These are phyloP conservation scores for Nothophaeocryptopus gaeumannii DNA, from an alignment of 2,329 filamentous ascomycete species.

Conservation along the genomic window DNA sequence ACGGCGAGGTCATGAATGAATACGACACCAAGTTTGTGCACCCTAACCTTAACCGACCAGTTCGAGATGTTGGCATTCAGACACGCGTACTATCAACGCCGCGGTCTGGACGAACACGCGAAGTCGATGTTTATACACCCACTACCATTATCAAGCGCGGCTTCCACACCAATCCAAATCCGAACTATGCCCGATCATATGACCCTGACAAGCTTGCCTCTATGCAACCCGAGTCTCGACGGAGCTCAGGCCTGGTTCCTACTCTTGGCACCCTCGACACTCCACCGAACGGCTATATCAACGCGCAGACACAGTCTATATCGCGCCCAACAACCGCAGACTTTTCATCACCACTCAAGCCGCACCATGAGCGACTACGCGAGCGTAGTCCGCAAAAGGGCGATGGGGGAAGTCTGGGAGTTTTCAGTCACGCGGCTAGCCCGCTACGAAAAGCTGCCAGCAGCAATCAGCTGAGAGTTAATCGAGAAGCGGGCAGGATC, in stretches of 20 bases:
- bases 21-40: constrained; percentile 96
- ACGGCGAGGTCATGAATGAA: constrained; percentile 88
- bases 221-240: constrained; percentile 17
- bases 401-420: constrained; percentile 75
- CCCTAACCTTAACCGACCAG: constrained; percentile 77
- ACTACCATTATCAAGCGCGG: constrained; percentile 66
- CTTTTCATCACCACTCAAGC: constrained; percentile 49
- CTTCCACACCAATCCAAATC: constrained; percentile 80
- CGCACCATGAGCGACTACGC: constrained; percentile 41
- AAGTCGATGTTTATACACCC: constrained; percentile 62
- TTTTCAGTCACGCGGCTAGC: constrained; percentile 76
- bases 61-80: constrained; percentile 77
- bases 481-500: constrained; percentile 22
- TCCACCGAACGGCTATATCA: constrained; percentile 26
- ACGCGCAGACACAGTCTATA: constrained; percentile 36
- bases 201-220: constrained; percentile 57
- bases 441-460: constrained; percentile 76
- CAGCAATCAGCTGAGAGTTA: constrained; percentile 49
- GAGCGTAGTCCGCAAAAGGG: constrained; percentile 54
- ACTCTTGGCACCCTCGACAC: constrained; percentile 18
- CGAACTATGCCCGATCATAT: constrained; percentile 66
- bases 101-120: constrained; percentile 34
- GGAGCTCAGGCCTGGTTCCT: constrained; percentile 20
- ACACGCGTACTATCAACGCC: constrained; percentile 50
- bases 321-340: constrained; percentile 39